phyloP scores from a whole-genome alignment of 148 eudicot species.

The Mesembryanthemum crystallinum region DNA sequence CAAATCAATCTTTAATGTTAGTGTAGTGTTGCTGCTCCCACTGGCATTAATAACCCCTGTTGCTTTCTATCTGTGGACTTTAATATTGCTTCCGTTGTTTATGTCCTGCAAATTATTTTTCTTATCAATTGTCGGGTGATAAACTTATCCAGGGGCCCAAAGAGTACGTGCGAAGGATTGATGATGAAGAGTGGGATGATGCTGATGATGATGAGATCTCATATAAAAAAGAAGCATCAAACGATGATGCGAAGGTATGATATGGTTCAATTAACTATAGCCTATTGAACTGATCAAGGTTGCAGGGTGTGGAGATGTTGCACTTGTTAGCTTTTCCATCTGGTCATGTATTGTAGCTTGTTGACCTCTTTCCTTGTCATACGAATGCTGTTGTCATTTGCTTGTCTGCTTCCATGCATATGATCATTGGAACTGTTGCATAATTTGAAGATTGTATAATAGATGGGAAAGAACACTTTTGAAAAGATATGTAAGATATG shows the following conservation, averaged over 20 bases:
- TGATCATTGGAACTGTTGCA: no score
- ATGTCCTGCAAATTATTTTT: background rate
- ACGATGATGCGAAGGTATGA: conserved; percentile 39
- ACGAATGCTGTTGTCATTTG: no score
- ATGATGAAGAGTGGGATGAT: conserved; percentile 73
- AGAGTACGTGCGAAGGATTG: conserved; percentile 47
- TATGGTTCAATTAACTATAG: background rate
- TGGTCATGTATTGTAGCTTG: no score
- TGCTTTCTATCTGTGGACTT: background rate
- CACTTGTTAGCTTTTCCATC: background rate
- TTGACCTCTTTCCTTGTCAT: no score
- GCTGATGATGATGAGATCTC: conserved; percentile 41
- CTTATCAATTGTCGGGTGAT: background rate
- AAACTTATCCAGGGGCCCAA: conserved; percentile 46
- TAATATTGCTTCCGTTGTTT: background rate
- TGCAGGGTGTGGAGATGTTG: background rate
- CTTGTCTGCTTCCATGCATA: no score
- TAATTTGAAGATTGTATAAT: no score
- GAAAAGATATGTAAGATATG: no score
- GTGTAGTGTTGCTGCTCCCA: conserved; percentile 17
- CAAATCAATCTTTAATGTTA: conserved; percentile 63
- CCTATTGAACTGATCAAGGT: background rate
- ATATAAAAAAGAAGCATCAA: conserved; percentile 32
- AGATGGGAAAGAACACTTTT: no score
- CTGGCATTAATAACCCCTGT: background rate